Percentiles rank a stretch among this genome's conserved stretches.
phyloP scores from a whole-genome alignment of 176 grass and related monocot genomes.

The Oryza australiensis region DNA sequence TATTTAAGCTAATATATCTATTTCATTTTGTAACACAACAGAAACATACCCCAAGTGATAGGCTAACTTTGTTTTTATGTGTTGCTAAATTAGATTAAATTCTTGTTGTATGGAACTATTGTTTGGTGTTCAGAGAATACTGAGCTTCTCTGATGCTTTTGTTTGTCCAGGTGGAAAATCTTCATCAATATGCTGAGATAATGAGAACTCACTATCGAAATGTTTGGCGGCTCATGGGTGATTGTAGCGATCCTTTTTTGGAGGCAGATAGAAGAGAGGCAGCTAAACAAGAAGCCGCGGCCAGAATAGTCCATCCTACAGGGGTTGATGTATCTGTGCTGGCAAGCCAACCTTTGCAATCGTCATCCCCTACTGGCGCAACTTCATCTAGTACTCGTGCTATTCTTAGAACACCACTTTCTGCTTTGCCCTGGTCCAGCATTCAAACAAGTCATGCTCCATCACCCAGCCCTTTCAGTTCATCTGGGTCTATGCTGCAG shows the following conservation, averaged over 20 bases:
- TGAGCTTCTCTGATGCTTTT: slow-evolving; percentile 36
- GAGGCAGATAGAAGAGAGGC: slow-evolving; percentile 70
- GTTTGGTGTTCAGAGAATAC: slow-evolving; percentile 1
- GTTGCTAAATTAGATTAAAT: not conserved
- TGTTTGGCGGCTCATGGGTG: slow-evolving; percentile 39
- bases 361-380: slow-evolving; percentile 27
- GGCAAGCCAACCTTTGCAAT: slow-evolving; percentile 37
- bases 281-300: slow-evolving; percentile 57
- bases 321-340: slow-evolving; percentile 18
- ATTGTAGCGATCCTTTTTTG: slow-evolving; percentile 71
- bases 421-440: slow-evolving; percentile 41
- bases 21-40: not conserved
- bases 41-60: not conserved
- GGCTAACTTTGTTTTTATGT: not conserved
- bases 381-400: slow-evolving; percentile 34
- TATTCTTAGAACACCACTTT: slow-evolving; percentile 28
- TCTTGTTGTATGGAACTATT: slow-evolving; percentile 8
- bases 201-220: slow-evolving; percentile 59
- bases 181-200: slow-evolving; percentile 73
- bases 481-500: slow-evolving; percentile 39
- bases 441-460: slow-evolving; percentile 36
- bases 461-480: slow-evolving; percentile 46
- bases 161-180: slow-evolving; percentile 69
- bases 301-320: slow-evolving; percentile 63
- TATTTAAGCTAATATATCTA: not conserved